Conservation (phyloP, 306 rosid genomes). For the Lathyrus oleraceus region DNA sequence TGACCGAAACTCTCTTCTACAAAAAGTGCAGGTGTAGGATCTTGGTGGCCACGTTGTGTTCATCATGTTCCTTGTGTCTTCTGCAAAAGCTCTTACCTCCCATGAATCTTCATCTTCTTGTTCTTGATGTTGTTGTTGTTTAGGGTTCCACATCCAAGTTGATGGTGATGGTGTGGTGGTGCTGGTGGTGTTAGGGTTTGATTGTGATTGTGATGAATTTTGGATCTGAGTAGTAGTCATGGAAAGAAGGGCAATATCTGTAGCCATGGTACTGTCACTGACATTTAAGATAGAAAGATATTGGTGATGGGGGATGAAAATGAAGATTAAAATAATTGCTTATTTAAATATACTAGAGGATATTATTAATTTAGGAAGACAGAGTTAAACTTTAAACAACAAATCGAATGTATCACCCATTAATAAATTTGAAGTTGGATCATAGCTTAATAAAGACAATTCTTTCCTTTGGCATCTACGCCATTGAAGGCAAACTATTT, state of each 20-base stretch:
- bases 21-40: slow-evolving; percentile 83
- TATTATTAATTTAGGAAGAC: slow-evolving; percentile 43
- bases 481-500: slow-evolving; percentile 5
- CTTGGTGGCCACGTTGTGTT: slow-evolving; percentile 95
- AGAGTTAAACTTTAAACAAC: slow-evolving; percentile 54
- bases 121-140: slow-evolving; percentile 17
- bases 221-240: slow-evolving; percentile 50
- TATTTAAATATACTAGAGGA: slow-evolving; percentile 42
- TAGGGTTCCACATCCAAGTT: slow-evolving; percentile 77
- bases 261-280: slow-evolving; percentile 56
- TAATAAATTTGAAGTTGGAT: slow-evolving; percentile 45
- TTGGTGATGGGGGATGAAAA: slow-evolving; percentile 44
- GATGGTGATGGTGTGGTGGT: neutral
- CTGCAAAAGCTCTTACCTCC: slow-evolving; percentile 90
- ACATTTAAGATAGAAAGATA: slow-evolving; percentile 60
- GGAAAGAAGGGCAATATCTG: slow-evolving; percentile 69
- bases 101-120: slow-evolving; percentile 77
- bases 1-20: slow-evolving; percentile 78
- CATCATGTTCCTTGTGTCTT: slow-evolving; percentile 77
- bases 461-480: slow-evolving; percentile 59
- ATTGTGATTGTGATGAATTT: slow-evolving; percentile 38
- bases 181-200: slow-evolving; percentile 47
- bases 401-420: slow-evolving; percentile 71
- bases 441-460: slow-evolving; percentile 43
- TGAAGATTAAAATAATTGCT: slow-evolving; percentile 25